phyloP scores from a whole-genome alignment of 768 basidiomycete species.

The Termitomyces sp. region DNA sequence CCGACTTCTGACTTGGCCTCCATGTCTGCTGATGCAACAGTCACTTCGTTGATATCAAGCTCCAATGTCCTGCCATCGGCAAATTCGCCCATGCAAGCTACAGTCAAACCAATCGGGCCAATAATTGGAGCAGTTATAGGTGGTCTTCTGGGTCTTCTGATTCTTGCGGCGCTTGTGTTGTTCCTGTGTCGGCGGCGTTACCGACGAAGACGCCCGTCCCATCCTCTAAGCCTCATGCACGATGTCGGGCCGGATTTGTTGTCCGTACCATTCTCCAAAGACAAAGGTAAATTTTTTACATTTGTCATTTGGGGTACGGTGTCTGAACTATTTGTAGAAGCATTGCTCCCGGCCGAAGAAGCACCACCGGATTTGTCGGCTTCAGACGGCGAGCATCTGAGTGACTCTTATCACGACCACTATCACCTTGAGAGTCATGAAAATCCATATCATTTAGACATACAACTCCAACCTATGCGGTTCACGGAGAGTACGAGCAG shows the following conservation, averaged over 20 bases:
- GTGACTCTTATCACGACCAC: neutral
- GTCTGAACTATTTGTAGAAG: neutral
- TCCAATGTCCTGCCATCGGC: neutral
- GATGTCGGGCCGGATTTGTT: neutral
- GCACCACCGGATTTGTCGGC: neutral
- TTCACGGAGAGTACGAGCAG: neutral
- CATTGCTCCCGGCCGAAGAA: neutral
- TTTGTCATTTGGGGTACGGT: too few species aligned
- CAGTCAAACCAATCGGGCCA: neutral
- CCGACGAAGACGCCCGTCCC: neutral
- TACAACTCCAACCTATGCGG: conserved; percentile 1
- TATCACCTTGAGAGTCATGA: neutral
- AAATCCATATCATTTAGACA: neutral
- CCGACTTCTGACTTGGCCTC: too few species aligned
- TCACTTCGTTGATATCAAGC: neutral
- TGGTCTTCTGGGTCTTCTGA: neutral
- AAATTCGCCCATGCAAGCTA: neutral
- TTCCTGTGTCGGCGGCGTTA: neutral
- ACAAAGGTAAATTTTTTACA: neutral
- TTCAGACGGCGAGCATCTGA: neutral
- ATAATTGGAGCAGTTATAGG: conserved; percentile 4
- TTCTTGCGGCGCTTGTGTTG: neutral
- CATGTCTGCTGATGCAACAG: neutral
- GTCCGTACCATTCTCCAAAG: neutral
- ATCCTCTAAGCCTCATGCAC: neutral